A percentile compares a stretch with the other conserved stretches of the same genome.
Evolutionary conservation across 2,329 filamentous ascomycete species (phyloP).

Genomic region (Paecilomyces fulvus): DNA sequence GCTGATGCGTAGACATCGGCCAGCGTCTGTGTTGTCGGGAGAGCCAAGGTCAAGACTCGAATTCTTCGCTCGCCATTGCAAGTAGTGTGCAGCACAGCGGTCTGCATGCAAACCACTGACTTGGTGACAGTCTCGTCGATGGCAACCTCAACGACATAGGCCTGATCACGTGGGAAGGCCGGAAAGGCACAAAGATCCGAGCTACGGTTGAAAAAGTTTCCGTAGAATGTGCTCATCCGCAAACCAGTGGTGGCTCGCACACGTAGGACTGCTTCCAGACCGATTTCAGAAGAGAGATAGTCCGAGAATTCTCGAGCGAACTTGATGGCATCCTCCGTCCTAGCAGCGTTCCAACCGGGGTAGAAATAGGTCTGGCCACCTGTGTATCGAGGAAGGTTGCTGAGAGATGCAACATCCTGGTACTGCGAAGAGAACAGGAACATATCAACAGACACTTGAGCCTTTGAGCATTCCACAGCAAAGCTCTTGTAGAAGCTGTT

Average conservation of each 20-base stretch:
- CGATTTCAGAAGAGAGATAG: slow-evolving; percentile 93
- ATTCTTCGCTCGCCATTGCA: slow-evolving; percentile 96
- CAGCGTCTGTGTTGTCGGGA: slow-evolving; percentile 85
- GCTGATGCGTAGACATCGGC: slow-evolving; percentile 91
- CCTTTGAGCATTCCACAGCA: slow-evolving; percentile 96
- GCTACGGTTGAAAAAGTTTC: slow-evolving; percentile 98
- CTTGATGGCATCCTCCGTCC: slow-evolving; percentile 92
- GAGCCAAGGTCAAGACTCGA: slow-evolving; percentile 81
- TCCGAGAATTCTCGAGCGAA: slow-evolving; percentile 96
- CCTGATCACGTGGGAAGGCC: slow-evolving; percentile 93
- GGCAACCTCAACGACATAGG: slow-evolving; percentile 94
- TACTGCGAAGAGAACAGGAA: slow-evolving; percentile 94
- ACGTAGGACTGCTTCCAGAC: slow-evolving; percentile 87
- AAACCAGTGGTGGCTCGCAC: slow-evolving; percentile 91
- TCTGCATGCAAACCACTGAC: slow-evolving; percentile 85
- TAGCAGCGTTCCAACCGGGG: slow-evolving; percentile 90
- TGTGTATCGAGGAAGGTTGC: slow-evolving; percentile 90
- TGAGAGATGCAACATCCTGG: slow-evolving; percentile 92
- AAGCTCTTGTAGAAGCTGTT: slow-evolving; percentile 99
- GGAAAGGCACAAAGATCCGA: slow-evolving; percentile 97
- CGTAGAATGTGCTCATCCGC: slow-evolving; percentile 96
- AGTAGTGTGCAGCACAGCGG: slow-evolving; percentile 91
- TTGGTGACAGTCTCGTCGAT: slow-evolving; percentile 93
- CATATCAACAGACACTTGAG: slow-evolving; percentile 97
- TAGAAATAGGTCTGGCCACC: slow-evolving; percentile 99